Conservation (phyloP, 441 rosid species). For the Euphorbia neoarborescens region DNA sequence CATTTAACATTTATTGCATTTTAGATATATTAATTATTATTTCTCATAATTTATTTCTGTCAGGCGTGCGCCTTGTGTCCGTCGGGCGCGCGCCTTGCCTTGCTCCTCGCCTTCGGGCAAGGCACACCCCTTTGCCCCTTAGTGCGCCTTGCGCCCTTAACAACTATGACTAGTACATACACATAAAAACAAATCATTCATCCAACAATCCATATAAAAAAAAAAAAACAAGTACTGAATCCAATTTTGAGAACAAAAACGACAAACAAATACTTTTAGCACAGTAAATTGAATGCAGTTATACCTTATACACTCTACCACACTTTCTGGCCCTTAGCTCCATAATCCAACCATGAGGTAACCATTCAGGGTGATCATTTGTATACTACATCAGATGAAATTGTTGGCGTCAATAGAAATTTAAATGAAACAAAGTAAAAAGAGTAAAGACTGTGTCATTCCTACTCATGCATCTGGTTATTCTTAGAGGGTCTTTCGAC, state of each 20-base stretch:
- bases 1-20: too few relatives aligned
- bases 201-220: not conserved
- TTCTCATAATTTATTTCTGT: too few relatives aligned
- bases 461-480: constrained; percentile 22
- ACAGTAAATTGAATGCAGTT: not conserved
- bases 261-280: constrained; percentile 14
- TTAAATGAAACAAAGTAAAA: constrained; percentile 9
- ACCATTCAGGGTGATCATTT: constrained; percentile 32
- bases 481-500: constrained; percentile 17
- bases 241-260: not conserved
- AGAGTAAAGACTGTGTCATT: constrained; percentile 2
- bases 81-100: too few relatives aligned
- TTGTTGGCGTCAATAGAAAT: too few relatives aligned
- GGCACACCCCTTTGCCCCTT: too few relatives aligned
- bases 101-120: too few relatives aligned
- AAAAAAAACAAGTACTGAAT: not conserved
- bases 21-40: too few relatives aligned
- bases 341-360: constrained; percentile 35
- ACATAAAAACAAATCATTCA: not conserved
- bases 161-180: too few relatives aligned
- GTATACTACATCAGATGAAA: constrained; percentile 16
- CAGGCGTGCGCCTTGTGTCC: too few relatives aligned
- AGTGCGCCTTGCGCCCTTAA: too few relatives aligned
- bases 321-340: constrained; percentile 23
- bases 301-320: constrained; percentile 38